Conservation (phyloP, 352 stramenopile genomes). For the Phytophthora fragariae region DNA sequence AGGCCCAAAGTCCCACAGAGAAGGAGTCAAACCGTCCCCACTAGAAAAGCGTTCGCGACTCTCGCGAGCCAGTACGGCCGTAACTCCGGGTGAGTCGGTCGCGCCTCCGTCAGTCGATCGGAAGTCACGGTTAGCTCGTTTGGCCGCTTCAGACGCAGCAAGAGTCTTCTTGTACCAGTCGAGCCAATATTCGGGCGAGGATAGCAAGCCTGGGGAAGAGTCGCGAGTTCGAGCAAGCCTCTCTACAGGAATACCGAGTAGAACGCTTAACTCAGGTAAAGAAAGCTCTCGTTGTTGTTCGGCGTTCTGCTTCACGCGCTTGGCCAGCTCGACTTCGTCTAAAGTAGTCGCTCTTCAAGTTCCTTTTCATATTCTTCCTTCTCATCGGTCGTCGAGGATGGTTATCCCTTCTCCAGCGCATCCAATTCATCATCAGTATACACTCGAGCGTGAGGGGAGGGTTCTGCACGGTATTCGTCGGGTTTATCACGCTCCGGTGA, state of each 20-base stretch:
- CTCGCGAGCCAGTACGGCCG: no score
- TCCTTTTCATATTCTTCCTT: constrained; percentile 8
- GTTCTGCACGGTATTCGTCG: not conserved
- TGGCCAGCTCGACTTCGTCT: not conserved
- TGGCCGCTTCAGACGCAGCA: not conserved
- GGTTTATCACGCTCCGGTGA: not conserved
- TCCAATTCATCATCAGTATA: not conserved
- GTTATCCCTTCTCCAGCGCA: not conserved
- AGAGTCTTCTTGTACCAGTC: constrained; percentile 7
- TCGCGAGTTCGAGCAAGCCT: not conserved
- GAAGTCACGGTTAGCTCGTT: not conserved
- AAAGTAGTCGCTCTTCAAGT: constrained; percentile 8
- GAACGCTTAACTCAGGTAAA: not conserved
- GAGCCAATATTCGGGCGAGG: constrained; percentile 9
- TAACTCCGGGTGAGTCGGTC: no score
- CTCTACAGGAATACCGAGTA: not conserved
- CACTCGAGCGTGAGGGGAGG: not conserved
- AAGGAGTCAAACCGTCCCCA: no score
- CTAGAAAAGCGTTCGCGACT: no score
- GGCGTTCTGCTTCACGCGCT: not conserved
- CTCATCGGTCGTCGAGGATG: not conserved
- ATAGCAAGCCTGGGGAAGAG: not conserved
- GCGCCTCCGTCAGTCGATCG: not conserved
- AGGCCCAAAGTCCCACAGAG: no score
- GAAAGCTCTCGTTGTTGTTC: not conserved